Percentiles rank a stretch among this genome's conserved stretches.
Conservation (phyloP, 1,139 yeast species). For the Dujonia santamariae region DNA sequence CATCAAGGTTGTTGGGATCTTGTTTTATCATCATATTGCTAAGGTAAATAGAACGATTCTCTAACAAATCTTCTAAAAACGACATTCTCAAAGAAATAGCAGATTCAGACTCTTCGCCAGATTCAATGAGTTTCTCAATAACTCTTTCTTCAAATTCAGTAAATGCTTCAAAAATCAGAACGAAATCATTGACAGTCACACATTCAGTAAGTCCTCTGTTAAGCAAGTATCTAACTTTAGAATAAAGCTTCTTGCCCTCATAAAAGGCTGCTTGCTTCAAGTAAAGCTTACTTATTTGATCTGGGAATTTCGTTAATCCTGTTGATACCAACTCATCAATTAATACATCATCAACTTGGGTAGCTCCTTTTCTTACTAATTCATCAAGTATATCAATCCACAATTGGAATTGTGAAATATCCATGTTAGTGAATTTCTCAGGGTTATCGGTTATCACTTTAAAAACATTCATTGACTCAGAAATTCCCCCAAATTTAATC, state of each 20-base stretch:
- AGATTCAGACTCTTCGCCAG: constrained; percentile 8
- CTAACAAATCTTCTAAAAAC: constrained; percentile 54
- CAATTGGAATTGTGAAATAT: constrained; percentile 20
- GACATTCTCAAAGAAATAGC: constrained; percentile 33
- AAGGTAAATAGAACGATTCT: constrained; percentile 51
- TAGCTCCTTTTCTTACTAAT: constrained; percentile 20
- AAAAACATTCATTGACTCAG: constrained; percentile 16
- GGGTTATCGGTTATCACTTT: not conserved
- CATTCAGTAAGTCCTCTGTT: constrained; percentile 48
- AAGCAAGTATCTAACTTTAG: constrained; percentile 46
- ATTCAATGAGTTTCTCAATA: constrained; percentile 34
- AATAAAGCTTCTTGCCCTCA: constrained; percentile 25
- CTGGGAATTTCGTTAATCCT: constrained; percentile 53
- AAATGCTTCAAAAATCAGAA: constrained; percentile 60
- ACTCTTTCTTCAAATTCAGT: constrained; percentile 59
- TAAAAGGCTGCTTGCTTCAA: constrained; percentile 50
- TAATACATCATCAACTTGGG: constrained; percentile 11
- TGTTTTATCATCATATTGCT: constrained; percentile 68
- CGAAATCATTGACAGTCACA: constrained; percentile 59
- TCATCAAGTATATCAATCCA: constrained; percentile 49
- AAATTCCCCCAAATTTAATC: constrained; percentile 21
- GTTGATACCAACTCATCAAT: constrained; percentile 33
- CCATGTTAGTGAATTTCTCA: constrained; percentile 12
- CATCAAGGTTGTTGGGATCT: constrained; percentile 57
- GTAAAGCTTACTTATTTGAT: constrained; percentile 53